Conservation (phyloP, 2,329 filamentous ascomycete species). For the Ceratocystis papillata region DNA sequence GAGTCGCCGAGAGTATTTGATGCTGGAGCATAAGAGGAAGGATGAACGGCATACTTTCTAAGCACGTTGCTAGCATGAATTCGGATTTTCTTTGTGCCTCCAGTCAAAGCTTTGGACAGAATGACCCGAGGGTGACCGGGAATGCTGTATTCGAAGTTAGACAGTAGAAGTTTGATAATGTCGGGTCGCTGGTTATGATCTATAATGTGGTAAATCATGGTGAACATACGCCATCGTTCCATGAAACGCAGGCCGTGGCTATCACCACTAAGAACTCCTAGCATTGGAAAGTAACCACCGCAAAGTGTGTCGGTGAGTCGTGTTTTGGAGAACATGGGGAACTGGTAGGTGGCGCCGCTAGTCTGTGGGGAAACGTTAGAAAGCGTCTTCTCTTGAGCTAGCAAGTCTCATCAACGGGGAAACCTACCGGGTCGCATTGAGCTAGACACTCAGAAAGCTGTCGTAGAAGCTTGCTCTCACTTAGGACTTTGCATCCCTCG, state of each 20-base stretch:
- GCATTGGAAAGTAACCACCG: slow-evolving; percentile 84
- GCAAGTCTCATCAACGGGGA: neutral
- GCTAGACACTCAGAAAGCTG: slow-evolving; percentile 94
- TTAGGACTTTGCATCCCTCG: slow-evolving; percentile 74
- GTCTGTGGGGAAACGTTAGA: slow-evolving; percentile 35
- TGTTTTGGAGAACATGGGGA: slow-evolving; percentile 78
- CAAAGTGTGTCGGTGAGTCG: slow-evolving; percentile 78
- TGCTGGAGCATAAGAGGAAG: slow-evolving; percentile 26
- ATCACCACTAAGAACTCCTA: slow-evolving; percentile 78
- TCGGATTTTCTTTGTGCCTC: slow-evolving; percentile 80
- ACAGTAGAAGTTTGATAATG: slow-evolving; percentile 75
- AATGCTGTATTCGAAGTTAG: slow-evolving; percentile 84
- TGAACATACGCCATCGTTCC: slow-evolving; percentile 94
- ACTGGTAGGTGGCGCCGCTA: slow-evolving; percentile 65
- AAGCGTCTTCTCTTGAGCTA: neutral
- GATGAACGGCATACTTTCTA: slow-evolving; percentile 67
- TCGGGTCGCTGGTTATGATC: slow-evolving; percentile 86
- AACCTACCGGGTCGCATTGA: slow-evolving; percentile 73
- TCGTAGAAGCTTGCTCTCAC: slow-evolving; percentile 82
- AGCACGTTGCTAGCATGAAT: slow-evolving; percentile 81
- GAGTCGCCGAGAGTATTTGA: slow-evolving; percentile 43
- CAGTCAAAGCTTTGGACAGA: slow-evolving; percentile 84
- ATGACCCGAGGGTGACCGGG: slow-evolving; percentile 85
- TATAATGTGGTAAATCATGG: slow-evolving; percentile 99
- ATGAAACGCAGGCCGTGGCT: slow-evolving; percentile 75